Evolutionary conservation across 208 protist genomes (phyloP), one percentile per base, ranked within the genome.

Genomic region (Tritrichomonas foetus): DNA sequence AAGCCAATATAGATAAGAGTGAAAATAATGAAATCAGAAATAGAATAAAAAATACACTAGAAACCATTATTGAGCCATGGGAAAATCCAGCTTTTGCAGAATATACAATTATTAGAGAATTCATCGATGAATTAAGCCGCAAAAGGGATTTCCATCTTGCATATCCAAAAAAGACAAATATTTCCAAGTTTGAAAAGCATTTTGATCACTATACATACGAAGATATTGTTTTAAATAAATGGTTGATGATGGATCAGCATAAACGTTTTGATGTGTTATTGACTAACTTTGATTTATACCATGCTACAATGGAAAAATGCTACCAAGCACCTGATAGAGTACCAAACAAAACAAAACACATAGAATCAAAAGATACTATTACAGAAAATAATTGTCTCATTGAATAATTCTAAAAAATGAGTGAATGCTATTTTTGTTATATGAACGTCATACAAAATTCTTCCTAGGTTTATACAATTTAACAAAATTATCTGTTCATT

Each of bases 161-260:
- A 27, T 89, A 57, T 89, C 78, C 78, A 27, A 50, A 49, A 5
- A 53, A 57, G 20, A 49, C 33, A 39, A 89, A 53, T 16, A 39
- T 89, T 25, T 2, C 30, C 0, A 39, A 61, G 20, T 89, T 39
- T 39, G 47, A 57, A 57, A 89, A 89, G 16, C 57, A 36, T 57
- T 89, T 61, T 50, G 1, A 0, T 0, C 0, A 49, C 1, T 33
- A 57, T 9, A 89, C 78, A 57, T 89, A 89, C 57, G 47, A 53
- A 89, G 78, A 89, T 57, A 89, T 89, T 27, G 78, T 89, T 61
- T 47, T 89, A 16, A 89, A 49, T 20, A 36, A 89, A 11, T 89
- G 78, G 78, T 16, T 89, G 3, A n/a, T 61, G 47, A 53, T 53
- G 20, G 44, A 89, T 57, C 14, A 89, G 1, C n/a, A 89, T 39